Evolutionary conservation across 2,329 filamentous ascomycete genomes (phyloP), one percentile per base, ranked within the genome.

Genomic region (Nemania bipapillata): DNA sequence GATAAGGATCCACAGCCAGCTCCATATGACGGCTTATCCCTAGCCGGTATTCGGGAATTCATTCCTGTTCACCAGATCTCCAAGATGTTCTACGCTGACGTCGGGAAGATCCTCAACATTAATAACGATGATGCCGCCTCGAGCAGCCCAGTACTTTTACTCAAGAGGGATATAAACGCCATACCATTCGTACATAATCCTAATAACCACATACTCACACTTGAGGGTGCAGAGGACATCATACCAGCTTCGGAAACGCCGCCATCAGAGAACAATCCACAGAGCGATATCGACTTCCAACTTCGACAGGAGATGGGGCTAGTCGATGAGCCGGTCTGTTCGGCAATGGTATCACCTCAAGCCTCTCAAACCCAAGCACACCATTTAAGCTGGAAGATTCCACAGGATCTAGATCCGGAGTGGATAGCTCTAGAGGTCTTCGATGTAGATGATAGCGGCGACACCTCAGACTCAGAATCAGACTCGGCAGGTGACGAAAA

Each of bases 81-180:
- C 5, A 97, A 96, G 77, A 93, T 97, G 35, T 97, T 97, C 80
- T 97, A 97, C 76, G 93, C 94, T 0, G 92, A 97, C 73, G 96
- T 93, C 0, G 94, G 94, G 20, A 92, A 92, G 73, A 92, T 97
- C 9, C 84, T 97, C 28, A 97, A 97, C 69, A 94, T 97, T 63
- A 83, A 83, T 17, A 81, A 80, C 24, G 80, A 81, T 3, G 78
- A 80, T 8, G 90, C 90, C 15, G 90, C 91, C 72, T 86, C 86
- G 2, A 93, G 91, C 75, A 92, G 89, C 66, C 91, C 92, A 0
- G 88, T 95, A 0, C 81, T 96, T 0, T 80, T 96, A 0, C 78
- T 96, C 49, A 94, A 94, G 78, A 84, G 92, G 72, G 91, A 95
- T 73, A 72, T 87, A 4, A 85, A 89, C 66, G 89, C 91, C 17